A percentile compares a stretch with the other conserved stretches of the same genome.
Evolutionary conservation across 2,329 filamentous ascomycete species (phyloP).

Genomic region (Cercospora sp.): DNA sequence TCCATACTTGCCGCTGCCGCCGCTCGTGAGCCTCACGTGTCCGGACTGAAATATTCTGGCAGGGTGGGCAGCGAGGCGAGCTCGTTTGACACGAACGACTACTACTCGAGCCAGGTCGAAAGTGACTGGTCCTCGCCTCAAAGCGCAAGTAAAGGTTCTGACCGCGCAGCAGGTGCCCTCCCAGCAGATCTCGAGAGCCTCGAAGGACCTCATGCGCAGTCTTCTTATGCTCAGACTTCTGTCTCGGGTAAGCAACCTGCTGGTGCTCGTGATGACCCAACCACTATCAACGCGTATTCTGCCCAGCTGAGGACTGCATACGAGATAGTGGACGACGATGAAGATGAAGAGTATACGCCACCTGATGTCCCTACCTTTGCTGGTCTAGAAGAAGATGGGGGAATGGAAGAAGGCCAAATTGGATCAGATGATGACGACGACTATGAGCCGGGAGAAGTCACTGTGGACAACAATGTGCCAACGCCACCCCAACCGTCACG

Average conservation of each 20-base stretch:
- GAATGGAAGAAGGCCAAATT: constrained; percentile 22
- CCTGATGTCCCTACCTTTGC: constrained; percentile 33
- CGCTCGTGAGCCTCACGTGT: constrained; percentile 65
- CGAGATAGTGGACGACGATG: constrained; percentile 31
- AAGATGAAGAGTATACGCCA: constrained; percentile 39
- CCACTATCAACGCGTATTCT: constrained; percentile 11
- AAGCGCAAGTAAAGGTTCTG: constrained; percentile 44
- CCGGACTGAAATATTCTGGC: constrained; percentile 59
- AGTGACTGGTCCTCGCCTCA: constrained; percentile 70
- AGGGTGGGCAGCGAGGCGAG: constrained; percentile 59
- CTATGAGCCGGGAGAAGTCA: constrained; percentile 41
- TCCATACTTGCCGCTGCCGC: constrained; percentile 60
- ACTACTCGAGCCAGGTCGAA: constrained; percentile 82
- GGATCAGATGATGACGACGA: constrained; percentile 36
- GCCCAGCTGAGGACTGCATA: constrained; percentile 15
- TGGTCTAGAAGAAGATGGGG: constrained; percentile 24
- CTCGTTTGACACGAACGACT: constrained; percentile 89
- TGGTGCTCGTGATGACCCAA: constrained; percentile 16
- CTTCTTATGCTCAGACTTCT: constrained; percentile 19
- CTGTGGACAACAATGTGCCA: constrained; percentile 29
- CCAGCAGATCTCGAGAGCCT: constrained; percentile 30
- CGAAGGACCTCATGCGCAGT: constrained; percentile 18
- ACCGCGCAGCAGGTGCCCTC: constrained; percentile 45
- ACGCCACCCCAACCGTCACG: constrained; percentile 18
- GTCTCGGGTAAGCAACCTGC: constrained; percentile 24